These are phyloP conservation scores for Amanita brunnescens DNA, from an alignment of 768 basidiomycete genomes.

Conservation along the genomic window DNA sequence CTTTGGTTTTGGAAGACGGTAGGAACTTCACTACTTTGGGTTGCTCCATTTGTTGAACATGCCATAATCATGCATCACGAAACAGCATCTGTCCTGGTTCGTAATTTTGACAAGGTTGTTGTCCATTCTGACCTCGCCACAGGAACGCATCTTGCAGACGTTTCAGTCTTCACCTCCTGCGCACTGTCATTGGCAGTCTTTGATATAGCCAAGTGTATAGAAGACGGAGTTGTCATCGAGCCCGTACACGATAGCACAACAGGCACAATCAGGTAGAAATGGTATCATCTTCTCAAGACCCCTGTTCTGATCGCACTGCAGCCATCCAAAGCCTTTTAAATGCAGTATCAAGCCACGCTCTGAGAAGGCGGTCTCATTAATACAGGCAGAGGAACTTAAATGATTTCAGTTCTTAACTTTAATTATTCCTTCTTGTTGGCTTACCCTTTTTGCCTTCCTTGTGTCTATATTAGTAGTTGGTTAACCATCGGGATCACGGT, in stretches of 20 bases:
- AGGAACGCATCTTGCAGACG: slow-evolving; percentile 49
- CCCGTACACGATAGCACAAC: slow-evolving; percentile 50
- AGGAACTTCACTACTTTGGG: slow-evolving; percentile 14
- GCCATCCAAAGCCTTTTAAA: slow-evolving; percentile 56
- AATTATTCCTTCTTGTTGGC: slow-evolving; percentile 10
- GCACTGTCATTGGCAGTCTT: slow-evolving; percentile 46
- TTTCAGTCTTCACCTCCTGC: slow-evolving; percentile 43
- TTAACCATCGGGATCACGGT: slow-evolving; percentile 2
- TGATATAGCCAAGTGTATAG: slow-evolving; percentile 37
- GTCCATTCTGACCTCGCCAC: slow-evolving; percentile 6
- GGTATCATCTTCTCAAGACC: background rate
- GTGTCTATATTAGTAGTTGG: background rate
- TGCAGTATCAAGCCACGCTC: slow-evolving; percentile 56
- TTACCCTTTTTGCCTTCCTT: background rate
- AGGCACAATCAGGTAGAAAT: slow-evolving; percentile 53
- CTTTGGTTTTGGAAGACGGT: slow-evolving; percentile 69
- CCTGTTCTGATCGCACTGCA: slow-evolving; percentile 7
- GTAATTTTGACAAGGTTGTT: background rate
- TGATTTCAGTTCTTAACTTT: slow-evolving; percentile 25
- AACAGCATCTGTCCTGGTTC: slow-evolving; percentile 41
- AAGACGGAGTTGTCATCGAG: slow-evolving; percentile 36
- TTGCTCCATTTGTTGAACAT: slow-evolving; percentile 1
- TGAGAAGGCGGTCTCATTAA: slow-evolving; percentile 43
- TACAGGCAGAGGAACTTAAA: slow-evolving; percentile 34
- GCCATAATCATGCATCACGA: slow-evolving; percentile 3